phyloP scores from a whole-genome alignment of 805 yeast species.

The Kodamaea sagamina region DNA sequence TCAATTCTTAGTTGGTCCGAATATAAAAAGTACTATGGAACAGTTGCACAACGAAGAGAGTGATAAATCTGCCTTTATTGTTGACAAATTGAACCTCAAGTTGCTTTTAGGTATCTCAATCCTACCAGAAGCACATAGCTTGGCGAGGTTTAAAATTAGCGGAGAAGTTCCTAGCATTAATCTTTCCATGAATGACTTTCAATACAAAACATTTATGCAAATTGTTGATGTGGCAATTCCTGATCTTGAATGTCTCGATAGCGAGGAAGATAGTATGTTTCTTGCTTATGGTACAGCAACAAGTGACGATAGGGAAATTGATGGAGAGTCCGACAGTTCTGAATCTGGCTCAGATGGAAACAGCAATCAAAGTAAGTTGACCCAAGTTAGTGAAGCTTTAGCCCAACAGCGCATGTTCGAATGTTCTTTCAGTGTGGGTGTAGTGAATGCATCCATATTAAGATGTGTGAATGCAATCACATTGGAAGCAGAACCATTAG shows the following conservation, averaged over 20 bases:
- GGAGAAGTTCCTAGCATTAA: conserved; percentile 75
- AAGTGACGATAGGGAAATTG: conserved; percentile 9
- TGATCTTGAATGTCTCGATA: conserved; percentile 33
- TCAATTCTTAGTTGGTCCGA: conserved; percentile 83
- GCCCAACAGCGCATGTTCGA: conserved; percentile 66
- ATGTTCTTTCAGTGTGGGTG: conserved; percentile 66
- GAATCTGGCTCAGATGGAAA: neutral
- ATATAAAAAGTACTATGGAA: conserved; percentile 72
- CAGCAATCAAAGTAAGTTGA: neutral
- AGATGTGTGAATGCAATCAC: conserved; percentile 67
- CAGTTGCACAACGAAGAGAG: conserved; percentile 55
- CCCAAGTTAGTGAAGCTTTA: conserved; percentile 18
- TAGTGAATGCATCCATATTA: conserved; percentile 59
- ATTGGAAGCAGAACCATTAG: conserved; percentile 63
- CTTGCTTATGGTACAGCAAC: conserved; percentile 30
- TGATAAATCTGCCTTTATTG: conserved; percentile 56
- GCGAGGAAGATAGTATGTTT: conserved; percentile 36
- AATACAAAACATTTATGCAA: conserved; percentile 84
- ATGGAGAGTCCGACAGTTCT: neutral
- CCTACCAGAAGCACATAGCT: conserved; percentile 71
- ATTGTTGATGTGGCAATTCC: conserved; percentile 74
- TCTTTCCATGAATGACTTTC: conserved; percentile 80
- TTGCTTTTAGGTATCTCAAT: conserved; percentile 81
- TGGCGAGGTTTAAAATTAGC: conserved; percentile 71
- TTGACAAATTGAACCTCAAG: conserved; percentile 75